Conservation (phyloP, 148 eudicot genomes). For the Gaultheria prostrata region DNA sequence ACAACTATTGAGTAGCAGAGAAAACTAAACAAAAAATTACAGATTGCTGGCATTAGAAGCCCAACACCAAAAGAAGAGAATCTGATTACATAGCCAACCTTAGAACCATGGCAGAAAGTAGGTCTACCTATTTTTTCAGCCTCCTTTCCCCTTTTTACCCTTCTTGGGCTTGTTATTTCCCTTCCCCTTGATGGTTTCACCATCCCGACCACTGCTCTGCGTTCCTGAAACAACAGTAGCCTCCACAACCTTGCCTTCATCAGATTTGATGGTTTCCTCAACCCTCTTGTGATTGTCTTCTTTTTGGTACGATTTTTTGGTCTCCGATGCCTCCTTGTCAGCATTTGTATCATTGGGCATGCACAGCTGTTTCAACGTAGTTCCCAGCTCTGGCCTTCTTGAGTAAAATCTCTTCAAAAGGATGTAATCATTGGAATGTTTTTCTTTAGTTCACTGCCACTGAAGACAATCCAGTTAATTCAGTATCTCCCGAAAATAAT, state of each 20-base stretch:
- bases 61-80: background rate
- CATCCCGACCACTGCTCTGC: background rate
- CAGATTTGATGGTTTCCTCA: background rate
- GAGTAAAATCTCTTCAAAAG: conserved; percentile 11
- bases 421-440: background rate
- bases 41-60: background rate
- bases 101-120: background rate
- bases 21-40: background rate
- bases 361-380: conserved; percentile 12
- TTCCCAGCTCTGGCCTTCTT: conserved; percentile 12
- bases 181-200: conserved; percentile 13
- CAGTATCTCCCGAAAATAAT: background rate
- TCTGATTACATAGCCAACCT: background rate
- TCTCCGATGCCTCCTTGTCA: background rate
- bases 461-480: background rate
- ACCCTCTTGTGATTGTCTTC: background rate
- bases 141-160: conserved; percentile 8
- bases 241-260: conserved; percentile 10
- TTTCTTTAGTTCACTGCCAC: conserved; percentile 6
- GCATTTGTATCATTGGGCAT: background rate
- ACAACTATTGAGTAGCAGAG: too few species aligned
- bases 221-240: background rate
- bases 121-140: background rate
- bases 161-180: conserved; percentile 19
- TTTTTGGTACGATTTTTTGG: background rate